These are phyloP conservation scores for Thraustochytrium sp. DNA, from an alignment of 352 stramenopile species.

Conservation along the genomic window DNA sequence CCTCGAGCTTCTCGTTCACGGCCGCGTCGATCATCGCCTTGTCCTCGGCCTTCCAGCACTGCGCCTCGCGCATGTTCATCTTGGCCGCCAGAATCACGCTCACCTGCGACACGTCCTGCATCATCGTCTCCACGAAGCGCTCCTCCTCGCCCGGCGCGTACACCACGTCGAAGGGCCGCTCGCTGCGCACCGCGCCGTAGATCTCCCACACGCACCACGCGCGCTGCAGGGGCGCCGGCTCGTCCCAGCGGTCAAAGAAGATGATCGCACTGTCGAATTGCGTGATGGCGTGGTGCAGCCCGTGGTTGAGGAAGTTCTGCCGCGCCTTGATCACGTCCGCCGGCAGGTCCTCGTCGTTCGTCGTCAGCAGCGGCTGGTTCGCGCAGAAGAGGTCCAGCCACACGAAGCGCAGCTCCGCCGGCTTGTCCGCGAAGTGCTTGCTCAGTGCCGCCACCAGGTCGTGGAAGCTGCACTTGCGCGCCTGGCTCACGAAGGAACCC, in stretches of 20 bases:
- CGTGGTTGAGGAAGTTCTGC: background rate
- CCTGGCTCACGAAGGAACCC: conserved; percentile 18
- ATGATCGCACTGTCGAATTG: background rate
- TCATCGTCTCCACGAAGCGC: background rate
- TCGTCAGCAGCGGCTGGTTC: conserved; percentile 20
- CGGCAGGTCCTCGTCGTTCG: background rate
- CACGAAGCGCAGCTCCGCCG: background rate
- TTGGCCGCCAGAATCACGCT: background rate
- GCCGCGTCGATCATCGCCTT: background rate
- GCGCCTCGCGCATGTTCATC: background rate
- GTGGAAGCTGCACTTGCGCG: background rate
- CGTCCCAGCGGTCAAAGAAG: conserved; percentile 6
- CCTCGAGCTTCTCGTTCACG: background rate
- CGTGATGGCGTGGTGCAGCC: background rate
- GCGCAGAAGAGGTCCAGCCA: conserved; percentile 34
- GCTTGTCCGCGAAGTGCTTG: background rate
- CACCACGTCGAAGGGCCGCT: background rate
- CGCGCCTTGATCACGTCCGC: background rate
- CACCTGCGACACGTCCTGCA: background rate
- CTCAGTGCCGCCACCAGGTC: background rate
- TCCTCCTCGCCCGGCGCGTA: background rate
- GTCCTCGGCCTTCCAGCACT: background rate
- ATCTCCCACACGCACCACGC: conserved; percentile 44
- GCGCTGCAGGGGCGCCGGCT: background rate
- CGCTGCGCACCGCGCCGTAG: background rate